Conservation (phyloP, 1,139 yeast genomes). For the Arxiozyma slooffiae region DNA sequence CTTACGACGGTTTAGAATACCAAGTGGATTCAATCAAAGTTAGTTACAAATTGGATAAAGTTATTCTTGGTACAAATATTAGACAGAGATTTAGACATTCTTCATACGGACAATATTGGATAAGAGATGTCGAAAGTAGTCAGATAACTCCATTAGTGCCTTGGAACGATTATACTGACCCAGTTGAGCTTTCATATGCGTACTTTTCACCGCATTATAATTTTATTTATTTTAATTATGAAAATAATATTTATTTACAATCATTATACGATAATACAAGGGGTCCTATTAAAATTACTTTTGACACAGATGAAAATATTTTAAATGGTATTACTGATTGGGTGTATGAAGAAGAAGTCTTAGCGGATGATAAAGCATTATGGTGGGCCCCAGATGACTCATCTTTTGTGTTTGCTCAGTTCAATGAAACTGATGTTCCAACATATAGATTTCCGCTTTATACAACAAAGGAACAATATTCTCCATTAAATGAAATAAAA, state of each 20-base stretch:
- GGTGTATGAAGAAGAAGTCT: slow-evolving; percentile 93
- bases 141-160: slow-evolving; percentile 36
- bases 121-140: slow-evolving; percentile 37
- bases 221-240: slow-evolving; percentile 55
- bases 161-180: slow-evolving; percentile 20
- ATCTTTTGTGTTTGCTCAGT: slow-evolving; percentile 50
- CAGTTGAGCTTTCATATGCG: slow-evolving; percentile 39
- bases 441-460: slow-evolving; percentile 57
- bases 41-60: slow-evolving; percentile 24
- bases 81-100: slow-evolving; percentile 71
- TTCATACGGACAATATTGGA: slow-evolving; percentile 55
- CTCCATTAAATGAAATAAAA: slow-evolving; percentile 55
- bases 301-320: slow-evolving; percentile 56
- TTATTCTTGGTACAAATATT: slow-evolving; percentile 27
- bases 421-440: slow-evolving; percentile 66
- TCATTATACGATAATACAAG: slow-evolving; percentile 32
- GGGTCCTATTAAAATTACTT: slow-evolving; percentile 46
- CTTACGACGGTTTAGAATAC: slow-evolving; percentile 18
- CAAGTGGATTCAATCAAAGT: slow-evolving; percentile 20
- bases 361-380: slow-evolving; percentile 50
- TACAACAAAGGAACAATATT: slow-evolving; percentile 39
- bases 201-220: slow-evolving; percentile 69
- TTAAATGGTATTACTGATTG: slow-evolving; percentile 89
- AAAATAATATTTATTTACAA: slow-evolving; percentile 56
- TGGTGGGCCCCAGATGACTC: slow-evolving; percentile 86